Evolutionary conservation across 2,329 filamentous ascomycete genomes (phyloP).

Genomic region (Aspergillus costaricaensis): DNA sequence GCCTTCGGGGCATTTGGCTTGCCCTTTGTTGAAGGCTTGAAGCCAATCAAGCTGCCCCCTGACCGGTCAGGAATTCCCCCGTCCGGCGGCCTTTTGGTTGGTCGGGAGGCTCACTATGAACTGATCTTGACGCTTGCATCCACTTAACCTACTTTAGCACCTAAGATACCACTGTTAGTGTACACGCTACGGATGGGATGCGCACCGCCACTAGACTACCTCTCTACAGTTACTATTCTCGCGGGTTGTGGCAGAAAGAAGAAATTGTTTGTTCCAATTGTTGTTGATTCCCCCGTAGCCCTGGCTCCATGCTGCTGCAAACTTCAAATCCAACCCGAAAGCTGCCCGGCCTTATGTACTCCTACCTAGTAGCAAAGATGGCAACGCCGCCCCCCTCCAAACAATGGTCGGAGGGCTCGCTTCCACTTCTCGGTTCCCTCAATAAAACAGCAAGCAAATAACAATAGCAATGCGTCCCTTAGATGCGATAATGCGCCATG

Average conservation of each 20-base stretch:
- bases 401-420: background rate
- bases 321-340: background rate
- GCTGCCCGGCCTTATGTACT: background rate
- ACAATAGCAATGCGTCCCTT: conserved; percentile 10
- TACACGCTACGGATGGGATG: no score
- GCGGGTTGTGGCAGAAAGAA: no score
- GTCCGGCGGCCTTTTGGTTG: no score
- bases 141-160: no score
- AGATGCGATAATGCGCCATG: conserved; percentile 50
- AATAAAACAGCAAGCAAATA: background rate
- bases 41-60: no score
- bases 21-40: no score
- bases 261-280: background rate
- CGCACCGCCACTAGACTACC: no score
- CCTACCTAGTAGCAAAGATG: background rate
- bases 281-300: background rate
- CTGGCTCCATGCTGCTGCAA: background rate
- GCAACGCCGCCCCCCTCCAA: background rate
- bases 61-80: no score
- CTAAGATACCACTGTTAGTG: no score
- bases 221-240: no score
- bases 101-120: no score
- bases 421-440: background rate
- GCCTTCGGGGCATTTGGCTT: conserved; percentile 6
- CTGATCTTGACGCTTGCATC: no score